These are phyloP conservation scores for Cytospora piceae DNA, from an alignment of 2,329 filamentous ascomycete species.

Conservation along the genomic window DNA sequence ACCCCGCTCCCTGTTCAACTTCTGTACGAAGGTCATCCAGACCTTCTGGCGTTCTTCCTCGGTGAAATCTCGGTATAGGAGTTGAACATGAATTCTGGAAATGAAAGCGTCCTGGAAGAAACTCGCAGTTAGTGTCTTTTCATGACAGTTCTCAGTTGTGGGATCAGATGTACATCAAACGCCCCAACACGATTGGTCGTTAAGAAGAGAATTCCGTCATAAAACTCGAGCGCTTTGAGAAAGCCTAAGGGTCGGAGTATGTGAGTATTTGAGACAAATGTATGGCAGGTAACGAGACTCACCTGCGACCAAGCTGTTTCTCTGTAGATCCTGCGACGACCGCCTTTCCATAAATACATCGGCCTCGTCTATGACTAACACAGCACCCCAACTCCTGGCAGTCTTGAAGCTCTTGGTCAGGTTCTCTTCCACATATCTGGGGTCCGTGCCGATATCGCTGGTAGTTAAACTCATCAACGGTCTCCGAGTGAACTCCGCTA, in stretches of 20 bases:
- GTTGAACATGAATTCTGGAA: conserved; percentile 38
- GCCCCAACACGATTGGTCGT: conserved; percentile 38
- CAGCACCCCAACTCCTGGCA: conserved; percentile 33
- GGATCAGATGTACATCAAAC: conserved; percentile 33
- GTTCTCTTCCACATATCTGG: neutral
- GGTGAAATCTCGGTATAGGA: conserved; percentile 37
- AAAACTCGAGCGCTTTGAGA: conserved; percentile 38
- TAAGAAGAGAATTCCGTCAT: conserved; percentile 40
- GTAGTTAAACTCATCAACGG: conserved; percentile 40
- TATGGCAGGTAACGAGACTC: neutral
- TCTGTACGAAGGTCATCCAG: conserved; percentile 39
- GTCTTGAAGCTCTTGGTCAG: conserved; percentile 25
- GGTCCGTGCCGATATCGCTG: conserved; percentile 36
- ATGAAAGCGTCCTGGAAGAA: conserved; percentile 36
- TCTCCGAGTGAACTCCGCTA: conserved; percentile 38
- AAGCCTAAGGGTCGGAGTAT: conserved; percentile 32
- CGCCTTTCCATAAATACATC: conserved; percentile 42
- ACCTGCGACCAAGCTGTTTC: conserved; percentile 40
- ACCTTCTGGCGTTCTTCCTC: conserved; percentile 35
- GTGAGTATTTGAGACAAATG: neutral
- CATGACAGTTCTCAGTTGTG: neutral
- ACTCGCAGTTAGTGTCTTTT: neutral
- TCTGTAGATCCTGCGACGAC: conserved; percentile 34
- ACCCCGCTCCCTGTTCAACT: conserved; percentile 35
- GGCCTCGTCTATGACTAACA: conserved; percentile 40